A percentile compares a stretch with the other conserved stretches of the same genome.
Evolutionary conservation across 2,329 filamentous ascomycete species (phyloP).

Genomic region (Mycocentrospora acerina): DNA sequence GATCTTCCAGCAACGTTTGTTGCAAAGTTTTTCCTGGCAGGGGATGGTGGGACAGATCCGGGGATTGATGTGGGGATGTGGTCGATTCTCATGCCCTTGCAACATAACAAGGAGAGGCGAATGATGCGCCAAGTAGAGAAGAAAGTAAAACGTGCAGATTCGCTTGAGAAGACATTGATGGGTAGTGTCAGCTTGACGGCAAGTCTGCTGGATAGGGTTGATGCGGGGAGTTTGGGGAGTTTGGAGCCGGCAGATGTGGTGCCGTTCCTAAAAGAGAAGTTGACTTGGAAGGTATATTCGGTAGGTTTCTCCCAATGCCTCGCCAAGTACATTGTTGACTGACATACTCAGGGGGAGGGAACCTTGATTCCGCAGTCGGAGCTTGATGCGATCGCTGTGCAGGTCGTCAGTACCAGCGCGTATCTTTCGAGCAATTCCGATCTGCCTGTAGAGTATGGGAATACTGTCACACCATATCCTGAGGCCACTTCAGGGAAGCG

Average conservation of each 20-base stretch:
- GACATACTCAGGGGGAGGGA: conserved; percentile 13
- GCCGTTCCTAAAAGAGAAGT: conserved; percentile 24
- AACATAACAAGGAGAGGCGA: conserved; percentile 39
- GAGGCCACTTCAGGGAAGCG: conserved; percentile 15
- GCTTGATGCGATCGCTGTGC: conserved; percentile 14
- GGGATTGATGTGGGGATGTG: conserved; percentile 26
- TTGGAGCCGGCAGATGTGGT: conserved; percentile 24
- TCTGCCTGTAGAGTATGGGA: conserved; percentile 19
- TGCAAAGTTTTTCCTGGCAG: conserved; percentile 24
- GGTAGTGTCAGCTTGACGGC: conserved; percentile 28
- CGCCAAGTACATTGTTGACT: conserved; percentile 3
- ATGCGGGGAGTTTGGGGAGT: conserved; percentile 17
- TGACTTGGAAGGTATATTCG: conserved; percentile 32
- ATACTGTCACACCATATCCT: conserved; percentile 13
- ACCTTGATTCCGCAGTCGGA: conserved; percentile 8
- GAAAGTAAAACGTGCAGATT: conserved; percentile 50
- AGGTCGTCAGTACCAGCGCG: conserved; percentile 14
- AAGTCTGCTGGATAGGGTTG: conserved; percentile 25
- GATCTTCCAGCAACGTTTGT: conserved; percentile 20
- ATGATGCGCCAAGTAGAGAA: conserved; percentile 44
- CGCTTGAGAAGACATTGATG: conserved; percentile 9
- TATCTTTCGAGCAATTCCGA: conserved; percentile 16
- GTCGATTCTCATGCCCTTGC: conserved; percentile 22
- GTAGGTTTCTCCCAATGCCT: conserved; percentile 11
- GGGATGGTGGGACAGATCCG: conserved; percentile 16